Evolutionary conservation across 495 filamentous ascomycete genomes (phyloP).

Genomic region (Thozetella sp.): DNA sequence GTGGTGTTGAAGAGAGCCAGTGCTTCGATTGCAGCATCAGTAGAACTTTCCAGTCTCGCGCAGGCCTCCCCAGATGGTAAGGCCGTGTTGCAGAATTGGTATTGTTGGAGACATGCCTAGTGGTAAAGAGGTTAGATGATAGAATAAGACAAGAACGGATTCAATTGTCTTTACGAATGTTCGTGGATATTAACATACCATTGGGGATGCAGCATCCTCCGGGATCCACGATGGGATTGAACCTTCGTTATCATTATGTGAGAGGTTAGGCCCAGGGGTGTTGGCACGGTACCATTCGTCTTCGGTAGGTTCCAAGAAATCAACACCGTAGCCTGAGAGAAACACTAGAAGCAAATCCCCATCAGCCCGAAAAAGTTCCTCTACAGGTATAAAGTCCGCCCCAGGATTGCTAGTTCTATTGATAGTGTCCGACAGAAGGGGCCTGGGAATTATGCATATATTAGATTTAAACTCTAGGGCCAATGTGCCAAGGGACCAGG

Average conservation of each 20-base stretch:
- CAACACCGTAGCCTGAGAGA: not conserved
- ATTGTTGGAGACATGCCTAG: slow-evolving; percentile 3
- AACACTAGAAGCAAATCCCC: not conserved
- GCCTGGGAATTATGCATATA: too few species aligned
- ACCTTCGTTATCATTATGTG: not conserved
- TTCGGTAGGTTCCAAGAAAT: not conserved
- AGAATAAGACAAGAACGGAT: too few species aligned
- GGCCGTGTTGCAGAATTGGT: slow-evolving; percentile 5
- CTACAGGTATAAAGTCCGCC: too few species aligned
- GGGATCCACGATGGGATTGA: not conserved
- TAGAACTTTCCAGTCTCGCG: not conserved
- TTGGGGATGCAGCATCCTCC: slow-evolving; percentile 8
- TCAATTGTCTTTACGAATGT: too few species aligned
- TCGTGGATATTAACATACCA: too few species aligned
- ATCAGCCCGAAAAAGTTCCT: not conserved
- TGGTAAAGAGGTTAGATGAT: too few species aligned
- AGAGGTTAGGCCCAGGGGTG: not conserved
- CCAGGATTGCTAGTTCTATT: not conserved
- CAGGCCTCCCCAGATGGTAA: not conserved
- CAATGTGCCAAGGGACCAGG: too few species aligned
- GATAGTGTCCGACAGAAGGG: too few species aligned
- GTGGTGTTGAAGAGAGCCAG: not conserved
- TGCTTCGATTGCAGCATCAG: not conserved
- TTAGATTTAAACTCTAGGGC: too few species aligned
- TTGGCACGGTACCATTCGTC: not conserved